phyloP scores from a whole-genome alignment of 2,329 filamentous ascomycete genomes.

The Curvularia sp. region DNA sequence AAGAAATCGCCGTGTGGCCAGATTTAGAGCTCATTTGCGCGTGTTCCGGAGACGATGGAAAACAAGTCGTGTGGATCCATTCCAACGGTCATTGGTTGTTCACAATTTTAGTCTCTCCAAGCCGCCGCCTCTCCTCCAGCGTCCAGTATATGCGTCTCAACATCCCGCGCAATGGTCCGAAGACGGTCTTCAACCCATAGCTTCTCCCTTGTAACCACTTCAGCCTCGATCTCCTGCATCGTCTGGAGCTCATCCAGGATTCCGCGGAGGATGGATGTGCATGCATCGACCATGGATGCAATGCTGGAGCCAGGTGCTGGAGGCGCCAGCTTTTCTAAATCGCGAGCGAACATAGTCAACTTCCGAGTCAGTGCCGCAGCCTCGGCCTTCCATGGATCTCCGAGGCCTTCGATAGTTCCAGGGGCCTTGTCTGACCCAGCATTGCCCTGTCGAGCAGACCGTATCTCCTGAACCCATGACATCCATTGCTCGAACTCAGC shows the following conservation, averaged over 20 bases:
- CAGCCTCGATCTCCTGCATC: constrained; percentile 44
- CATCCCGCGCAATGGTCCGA: constrained; percentile 35
- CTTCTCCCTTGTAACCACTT: constrained; percentile 43
- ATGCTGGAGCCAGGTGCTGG: constrained; percentile 45
- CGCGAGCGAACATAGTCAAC: constrained; percentile 39
- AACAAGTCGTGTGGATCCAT: neutral
- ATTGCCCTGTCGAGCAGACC: constrained; percentile 26
- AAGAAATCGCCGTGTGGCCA: neutral
- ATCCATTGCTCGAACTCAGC: constrained; percentile 46
- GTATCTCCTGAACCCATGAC: constrained; percentile 38
- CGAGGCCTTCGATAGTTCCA: constrained; percentile 39
- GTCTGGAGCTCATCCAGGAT: constrained; percentile 44
- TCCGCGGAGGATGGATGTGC: constrained; percentile 39
- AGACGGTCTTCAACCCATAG: constrained; percentile 47
- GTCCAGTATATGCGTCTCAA: constrained; percentile 18
- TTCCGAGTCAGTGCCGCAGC: constrained; percentile 45
- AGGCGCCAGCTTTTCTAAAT: constrained; percentile 41
- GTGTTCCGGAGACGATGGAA: neutral
- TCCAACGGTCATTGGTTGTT: neutral
- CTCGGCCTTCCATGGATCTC: constrained; percentile 46
- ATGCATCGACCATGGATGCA: constrained; percentile 38
- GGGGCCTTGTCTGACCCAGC: constrained; percentile 15
- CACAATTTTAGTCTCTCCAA: constrained; percentile 33
- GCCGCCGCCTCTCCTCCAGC: constrained; percentile 23
- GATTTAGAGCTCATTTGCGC: neutral